phyloP scores from a whole-genome alignment of 2,329 filamentous ascomycete genomes.

The Claviceps sp. region DNA sequence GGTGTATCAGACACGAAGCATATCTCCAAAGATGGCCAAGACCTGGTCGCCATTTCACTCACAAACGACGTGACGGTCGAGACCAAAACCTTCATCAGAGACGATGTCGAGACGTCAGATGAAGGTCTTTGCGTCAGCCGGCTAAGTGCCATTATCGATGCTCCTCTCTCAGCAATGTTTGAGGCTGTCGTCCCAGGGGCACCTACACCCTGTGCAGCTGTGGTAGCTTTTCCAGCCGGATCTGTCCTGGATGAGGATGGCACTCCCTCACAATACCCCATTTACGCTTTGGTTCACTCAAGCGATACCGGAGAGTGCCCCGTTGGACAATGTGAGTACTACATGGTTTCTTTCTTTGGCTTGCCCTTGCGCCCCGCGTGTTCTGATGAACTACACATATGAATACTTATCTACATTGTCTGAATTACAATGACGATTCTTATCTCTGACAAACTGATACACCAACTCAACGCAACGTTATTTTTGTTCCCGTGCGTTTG shows the following conservation, averaged over 20 bases:
- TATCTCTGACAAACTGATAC: conserved; percentile 83
- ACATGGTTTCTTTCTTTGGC: neutral
- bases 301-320: conserved; percentile 91
- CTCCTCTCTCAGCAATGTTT: conserved; percentile 53
- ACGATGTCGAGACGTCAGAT: conserved; percentile 18
- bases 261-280: conserved; percentile 27
- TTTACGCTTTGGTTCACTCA: conserved; percentile 61
- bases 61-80: conserved; percentile 44
- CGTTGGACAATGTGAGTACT: conserved; percentile 69
- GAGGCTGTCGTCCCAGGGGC: conserved; percentile 58
- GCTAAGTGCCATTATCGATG: conserved; percentile 56
- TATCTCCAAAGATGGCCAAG: conserved; percentile 10
- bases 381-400: conserved; percentile 68
- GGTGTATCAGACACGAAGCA: conserved; percentile 34
- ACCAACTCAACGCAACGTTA: conserved; percentile 14
- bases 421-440: conserved; percentile 79
- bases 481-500: neutral
- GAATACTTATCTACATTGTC: conserved; percentile 99
- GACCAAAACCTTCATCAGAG: conserved; percentile 38
- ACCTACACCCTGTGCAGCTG: conserved; percentile 59
- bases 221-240: conserved; percentile 50
- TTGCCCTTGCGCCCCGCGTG: conserved; percentile 23
- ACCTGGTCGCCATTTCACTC: conserved; percentile 33
- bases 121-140: conserved; percentile 33
- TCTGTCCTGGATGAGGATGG: conserved; percentile 25